These are phyloP conservation scores for Phoenix dactylifera DNA, from an alignment of 176 grass and related monocot species.

Conservation along the genomic window DNA sequence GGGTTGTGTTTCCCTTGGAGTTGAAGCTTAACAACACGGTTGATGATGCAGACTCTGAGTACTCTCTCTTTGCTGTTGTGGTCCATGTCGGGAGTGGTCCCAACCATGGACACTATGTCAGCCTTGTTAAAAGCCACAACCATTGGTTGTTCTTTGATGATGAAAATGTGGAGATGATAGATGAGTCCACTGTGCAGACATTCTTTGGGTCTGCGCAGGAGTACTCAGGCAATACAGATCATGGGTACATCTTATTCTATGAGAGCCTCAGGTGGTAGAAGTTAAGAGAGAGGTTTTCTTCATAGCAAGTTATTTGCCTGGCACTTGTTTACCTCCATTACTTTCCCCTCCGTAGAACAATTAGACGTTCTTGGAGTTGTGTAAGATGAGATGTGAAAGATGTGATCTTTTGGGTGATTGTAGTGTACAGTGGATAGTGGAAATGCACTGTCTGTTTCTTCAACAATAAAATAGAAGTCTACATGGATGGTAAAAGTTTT, in stretches of 20 bases:
- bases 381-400: too few relatives aligned
- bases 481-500: too few relatives aligned
- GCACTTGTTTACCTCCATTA: too few relatives aligned
- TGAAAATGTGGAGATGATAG: conserved; percentile 16
- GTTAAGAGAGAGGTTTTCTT: not conserved
- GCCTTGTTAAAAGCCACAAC: conserved; percentile 21
- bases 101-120: conserved; percentile 19
- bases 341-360: too few relatives aligned
- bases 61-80: conserved; percentile 13
- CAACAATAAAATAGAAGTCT: too few relatives aligned
- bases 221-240: conserved; percentile 15
- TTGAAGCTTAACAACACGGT: conserved; percentile 28
- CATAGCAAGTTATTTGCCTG: too few relatives aligned
- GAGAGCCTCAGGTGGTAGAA: conserved; percentile 11
- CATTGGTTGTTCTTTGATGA: conserved; percentile 20
- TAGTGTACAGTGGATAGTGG: too few relatives aligned
- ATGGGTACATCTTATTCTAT: conserved; percentile 14
- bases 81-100: conserved; percentile 9
- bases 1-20: conserved; percentile 93
- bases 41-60: conserved; percentile 1
- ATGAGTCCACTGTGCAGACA: conserved; percentile 7
- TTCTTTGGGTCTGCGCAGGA: conserved; percentile 13
- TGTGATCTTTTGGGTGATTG: too few relatives aligned
- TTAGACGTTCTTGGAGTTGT: too few relatives aligned
- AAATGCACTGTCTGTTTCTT: too few relatives aligned